These are phyloP conservation scores for Pezicula neosporulosa DNA, from an alignment of 2,329 filamentous ascomycete species.

Conservation along the genomic window DNA sequence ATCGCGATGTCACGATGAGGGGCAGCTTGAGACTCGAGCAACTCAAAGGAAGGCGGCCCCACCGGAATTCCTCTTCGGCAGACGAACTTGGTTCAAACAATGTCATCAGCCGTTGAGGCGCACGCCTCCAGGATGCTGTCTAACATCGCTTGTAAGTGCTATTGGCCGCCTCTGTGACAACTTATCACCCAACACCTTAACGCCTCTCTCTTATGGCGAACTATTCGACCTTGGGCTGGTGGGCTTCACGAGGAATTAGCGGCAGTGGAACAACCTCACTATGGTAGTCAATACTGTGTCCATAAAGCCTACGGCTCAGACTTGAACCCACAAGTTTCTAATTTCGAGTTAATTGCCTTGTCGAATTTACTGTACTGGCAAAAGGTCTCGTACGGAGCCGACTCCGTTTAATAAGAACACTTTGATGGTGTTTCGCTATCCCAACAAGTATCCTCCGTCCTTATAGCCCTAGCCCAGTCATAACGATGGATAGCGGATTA, in stretches of 20 bases:
- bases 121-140: not conserved
- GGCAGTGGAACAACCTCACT: no score
- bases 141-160: not conserved
- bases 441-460: not conserved
- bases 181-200: not conserved
- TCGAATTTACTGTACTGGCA: no score
- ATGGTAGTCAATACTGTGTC: no score
- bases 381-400: not conserved
- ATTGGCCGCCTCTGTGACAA: not conserved
- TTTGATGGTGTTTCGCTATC: slow-evolving; percentile 2
- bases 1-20: not conserved
- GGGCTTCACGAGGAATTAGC: no score
- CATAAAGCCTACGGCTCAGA: no score
- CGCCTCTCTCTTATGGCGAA: not conserved
- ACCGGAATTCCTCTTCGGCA: not conserved
- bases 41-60: not conserved
- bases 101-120: not conserved
- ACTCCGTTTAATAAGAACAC: slow-evolving; percentile 1
- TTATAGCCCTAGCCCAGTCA: slow-evolving; percentile 5
- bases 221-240: not conserved
- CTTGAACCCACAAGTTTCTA: no score
- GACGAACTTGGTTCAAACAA: not conserved
- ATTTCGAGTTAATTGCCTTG: no score
- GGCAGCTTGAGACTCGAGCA: not conserved
- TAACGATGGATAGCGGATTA: not conserved